Percentiles rank a stretch among this genome's conserved stretches.
phyloP scores from a whole-genome alignment of 495 filamentous ascomycete species.

The Penicillium macrosclerotiorum region DNA sequence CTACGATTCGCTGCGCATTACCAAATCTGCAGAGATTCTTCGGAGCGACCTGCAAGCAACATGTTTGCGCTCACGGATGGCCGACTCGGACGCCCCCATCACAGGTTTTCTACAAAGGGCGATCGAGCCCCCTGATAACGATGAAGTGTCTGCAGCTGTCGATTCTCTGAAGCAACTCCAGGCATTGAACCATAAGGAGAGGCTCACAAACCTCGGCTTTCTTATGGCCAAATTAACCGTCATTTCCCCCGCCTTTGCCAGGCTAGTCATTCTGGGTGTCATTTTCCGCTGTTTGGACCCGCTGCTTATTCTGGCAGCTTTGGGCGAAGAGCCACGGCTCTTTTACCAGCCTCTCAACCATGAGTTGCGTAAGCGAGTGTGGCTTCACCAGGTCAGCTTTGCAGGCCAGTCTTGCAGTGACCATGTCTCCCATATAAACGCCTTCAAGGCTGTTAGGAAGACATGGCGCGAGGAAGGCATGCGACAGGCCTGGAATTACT shows the following conservation, averaged over 20 bases:
- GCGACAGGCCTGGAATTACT: slow-evolving; percentile 25
- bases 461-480: slow-evolving; percentile 26
- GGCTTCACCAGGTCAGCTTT: slow-evolving; percentile 34
- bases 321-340: slow-evolving; percentile 35
- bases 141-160: slow-evolving; percentile 45
- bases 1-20: slow-evolving; percentile 44
- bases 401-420: slow-evolving; percentile 45
- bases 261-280: slow-evolving; percentile 57
- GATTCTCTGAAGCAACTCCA: slow-evolving; percentile 42
- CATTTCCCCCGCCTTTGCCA: slow-evolving; percentile 51
- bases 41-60: slow-evolving; percentile 12
- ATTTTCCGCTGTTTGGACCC: slow-evolving; percentile 63
- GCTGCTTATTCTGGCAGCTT: slow-evolving; percentile 52
- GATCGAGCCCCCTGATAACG: slow-evolving; percentile 50
- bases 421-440: slow-evolving; percentile 52
- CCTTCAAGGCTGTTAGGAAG: slow-evolving; percentile 44
- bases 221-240: slow-evolving; percentile 44
- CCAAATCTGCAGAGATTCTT: slow-evolving; percentile 42
- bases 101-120: slow-evolving; percentile 47
- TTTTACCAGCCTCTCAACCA: slow-evolving; percentile 38
- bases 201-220: slow-evolving; percentile 52
- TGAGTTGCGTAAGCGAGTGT: slow-evolving; percentile 25
- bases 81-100: slow-evolving; percentile 22
- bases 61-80: slow-evolving; percentile 16
- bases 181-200: slow-evolving; percentile 49